phyloP scores from a whole-genome alignment of 768 basidiomycete species.

The Mrakia gelida region DNA sequence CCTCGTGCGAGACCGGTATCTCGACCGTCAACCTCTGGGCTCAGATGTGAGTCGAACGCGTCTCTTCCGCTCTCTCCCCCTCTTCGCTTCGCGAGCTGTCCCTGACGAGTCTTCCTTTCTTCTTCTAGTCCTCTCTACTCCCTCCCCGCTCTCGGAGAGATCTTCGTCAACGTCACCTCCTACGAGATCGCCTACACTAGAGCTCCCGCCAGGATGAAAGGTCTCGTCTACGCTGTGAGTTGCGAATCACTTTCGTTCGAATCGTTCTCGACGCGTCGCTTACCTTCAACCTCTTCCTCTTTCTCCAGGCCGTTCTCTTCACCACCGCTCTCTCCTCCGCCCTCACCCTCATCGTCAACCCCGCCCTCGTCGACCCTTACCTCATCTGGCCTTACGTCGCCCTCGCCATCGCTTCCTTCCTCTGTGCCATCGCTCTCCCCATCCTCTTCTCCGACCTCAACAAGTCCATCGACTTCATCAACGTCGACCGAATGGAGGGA shows the following conservation, averaged over 20 bases:
- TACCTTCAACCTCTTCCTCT: conserved; percentile 35
- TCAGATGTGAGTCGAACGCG: conserved; percentile 35
- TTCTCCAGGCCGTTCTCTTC: conserved; percentile 41
- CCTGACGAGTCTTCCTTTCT: background rate
- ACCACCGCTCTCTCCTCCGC: conserved; percentile 41
- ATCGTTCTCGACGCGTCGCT: background rate
- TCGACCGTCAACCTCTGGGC: conserved; percentile 32
- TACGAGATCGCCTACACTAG: conserved; percentile 45
- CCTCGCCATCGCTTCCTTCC: conserved; percentile 35
- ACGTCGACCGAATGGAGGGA: conserved; percentile 22
- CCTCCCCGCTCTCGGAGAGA: conserved; percentile 42
- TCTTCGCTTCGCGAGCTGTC: conserved; percentile 39
- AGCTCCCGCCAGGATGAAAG: conserved; percentile 12
- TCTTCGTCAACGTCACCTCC: conserved; percentile 43
- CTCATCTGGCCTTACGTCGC: conserved; percentile 36
- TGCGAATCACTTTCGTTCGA: background rate
- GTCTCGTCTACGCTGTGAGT: conserved; percentile 13
- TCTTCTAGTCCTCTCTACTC: conserved; percentile 37
- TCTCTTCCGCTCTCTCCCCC: conserved; percentile 36
- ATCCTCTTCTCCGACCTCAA: conserved; percentile 41
- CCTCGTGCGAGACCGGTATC: conserved; percentile 23
- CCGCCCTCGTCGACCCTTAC: conserved; percentile 40
- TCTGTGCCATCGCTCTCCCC: conserved; percentile 39
- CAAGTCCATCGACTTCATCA: conserved; percentile 32
- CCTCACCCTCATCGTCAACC: conserved; percentile 34